Evolutionary conservation across 1,284 basidiomycete species (phyloP), one percentile per base, ranked within the genome.

Genomic region (Termitomyces sp.): DNA sequence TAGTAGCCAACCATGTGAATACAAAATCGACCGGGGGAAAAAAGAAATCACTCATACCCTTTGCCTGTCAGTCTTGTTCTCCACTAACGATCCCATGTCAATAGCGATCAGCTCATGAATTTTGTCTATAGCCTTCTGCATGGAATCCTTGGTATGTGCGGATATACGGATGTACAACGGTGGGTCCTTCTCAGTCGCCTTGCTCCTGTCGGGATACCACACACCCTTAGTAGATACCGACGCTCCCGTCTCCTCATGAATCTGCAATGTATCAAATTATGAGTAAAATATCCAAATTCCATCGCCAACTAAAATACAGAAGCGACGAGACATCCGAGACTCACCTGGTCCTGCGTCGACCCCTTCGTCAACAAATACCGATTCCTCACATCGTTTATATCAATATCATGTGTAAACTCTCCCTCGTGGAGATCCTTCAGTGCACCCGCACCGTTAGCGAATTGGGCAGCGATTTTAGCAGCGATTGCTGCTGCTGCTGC

Each of bases 381-480:
- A 72, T 99, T 99, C 62, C 95, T 77, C 53, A 96, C 78, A 71
- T 99, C 97, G 70, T 99, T 98, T 70, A 99, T 97, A 68, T 98
- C 95, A 56, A 99, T 92, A 68, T 97, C 93, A 62, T 91, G 83
- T 13, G 84, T 86, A 64, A 88, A 97, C 48, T 91, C 91, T 39
- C 80, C 90, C 58, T 94, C 91, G 55, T 91, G 83, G 5, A 78
- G 76, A 63, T 89, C 88, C 67, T 77, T 82, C 61, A 70, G 70
- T 28, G 78, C 78, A 41, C 75, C 69, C 53, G 75, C 76, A 1
- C 75, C 72, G 40, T 71, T 76, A 34, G 82, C 81, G 58, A 92
- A 88, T 64, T 92, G 88, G 3, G 91, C 88, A 10, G 91, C 91
- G 62, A 94, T 92, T 79, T 93, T 93, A 53, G 92, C 92, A 34